Evolutionary conservation across 768 basidiomycete species (phyloP), one percentile per base, ranked within the genome.

Genomic region (Russula foetens): DNA sequence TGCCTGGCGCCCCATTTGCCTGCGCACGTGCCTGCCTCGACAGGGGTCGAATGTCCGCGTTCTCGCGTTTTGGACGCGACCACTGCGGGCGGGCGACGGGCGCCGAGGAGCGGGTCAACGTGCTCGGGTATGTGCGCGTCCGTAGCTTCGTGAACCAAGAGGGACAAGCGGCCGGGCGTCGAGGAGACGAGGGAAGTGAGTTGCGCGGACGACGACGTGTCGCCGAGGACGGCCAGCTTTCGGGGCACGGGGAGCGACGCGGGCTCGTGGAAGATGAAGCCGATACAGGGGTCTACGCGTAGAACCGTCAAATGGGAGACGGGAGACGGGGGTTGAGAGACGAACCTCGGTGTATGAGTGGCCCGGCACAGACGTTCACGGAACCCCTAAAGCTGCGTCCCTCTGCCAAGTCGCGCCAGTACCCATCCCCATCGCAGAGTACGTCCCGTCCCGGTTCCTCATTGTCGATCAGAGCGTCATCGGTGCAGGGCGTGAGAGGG

Each of bases 91-190:
- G 75, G 51, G 74, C 73, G 2, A 70, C 73, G 28, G 74, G 74
- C 55, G 79, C 76, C 55, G 69, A 77, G 31, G 80, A 73, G 35
- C 72, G 75, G 72, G 69, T 85, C 84, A 56, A 87, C 77, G 50
- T 75, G 66, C 2, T 60, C 68, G 0, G 87, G 84, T 39, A 94
- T 81, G 64, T 78, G 79, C 0, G 86, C 84, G 67, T 93, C 90
- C 2, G 89, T 92, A 1, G 86, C 83, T 72, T 94, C 92, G 70
- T 94, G 92, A n/a, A 93, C 76, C 21, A 93, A 77, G n/a, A 93
- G 75, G 29, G 84, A 81, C 0, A 74, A 62, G 5, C 66, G 63
- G 0, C 52, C 59, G 6, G 56, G 64, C 14, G 49, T 24, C 29
- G 65, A 47, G 47, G 58, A 45, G 9, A 73, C 56, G 24, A 90